Evolutionary conservation across 805 yeast genomes (phyloP).

Genomic region (Saturnispora dispora): DNA sequence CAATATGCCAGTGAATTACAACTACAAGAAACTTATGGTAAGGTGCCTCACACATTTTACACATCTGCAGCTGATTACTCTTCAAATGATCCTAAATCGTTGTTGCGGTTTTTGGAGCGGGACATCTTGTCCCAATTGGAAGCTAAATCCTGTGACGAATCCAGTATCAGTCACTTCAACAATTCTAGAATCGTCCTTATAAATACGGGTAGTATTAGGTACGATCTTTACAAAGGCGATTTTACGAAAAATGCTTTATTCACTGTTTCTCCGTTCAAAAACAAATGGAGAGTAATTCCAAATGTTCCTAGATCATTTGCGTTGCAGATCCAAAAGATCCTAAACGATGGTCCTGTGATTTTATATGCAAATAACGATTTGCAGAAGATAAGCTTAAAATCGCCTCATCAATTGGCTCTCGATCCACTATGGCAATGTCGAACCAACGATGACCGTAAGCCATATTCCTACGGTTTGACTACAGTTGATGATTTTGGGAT

Average conservation of each 20-base stretch:
- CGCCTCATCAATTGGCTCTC: conserved; percentile 21
- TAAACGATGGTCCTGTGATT: conserved; percentile 48
- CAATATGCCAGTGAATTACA: conserved; percentile 35
- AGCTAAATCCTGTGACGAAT: conserved; percentile 25
- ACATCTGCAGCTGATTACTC: conserved; percentile 56
- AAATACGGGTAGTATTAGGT: conserved; percentile 84
- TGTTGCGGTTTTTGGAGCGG: conserved; percentile 51
- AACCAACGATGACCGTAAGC: conserved; percentile 4
- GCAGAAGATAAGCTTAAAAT: conserved; percentile 13
- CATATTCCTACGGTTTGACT: conserved; percentile 54
- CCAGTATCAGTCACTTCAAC: not conserved
- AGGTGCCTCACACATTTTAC: conserved; percentile 57
- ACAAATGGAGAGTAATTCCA: conserved; percentile 62
- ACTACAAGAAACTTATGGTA: conserved; percentile 50
- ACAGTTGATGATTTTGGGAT: conserved; percentile 79
- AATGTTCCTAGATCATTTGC: conserved; percentile 55
- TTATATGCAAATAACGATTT: not conserved
- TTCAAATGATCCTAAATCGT: conserved; percentile 39
- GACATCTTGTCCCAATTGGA: conserved; percentile 36
- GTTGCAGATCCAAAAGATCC: conserved; percentile 36
- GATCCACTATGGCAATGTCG: conserved; percentile 1
- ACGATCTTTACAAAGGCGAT: conserved; percentile 76
- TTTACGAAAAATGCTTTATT: conserved; percentile 74
- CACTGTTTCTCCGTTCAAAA: conserved; percentile 78
- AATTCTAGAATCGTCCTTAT: conserved; percentile 49